phyloP scores from a whole-genome alignment of 2,329 filamentous ascomycete genomes.

The Herpotrichia juniperi region DNA sequence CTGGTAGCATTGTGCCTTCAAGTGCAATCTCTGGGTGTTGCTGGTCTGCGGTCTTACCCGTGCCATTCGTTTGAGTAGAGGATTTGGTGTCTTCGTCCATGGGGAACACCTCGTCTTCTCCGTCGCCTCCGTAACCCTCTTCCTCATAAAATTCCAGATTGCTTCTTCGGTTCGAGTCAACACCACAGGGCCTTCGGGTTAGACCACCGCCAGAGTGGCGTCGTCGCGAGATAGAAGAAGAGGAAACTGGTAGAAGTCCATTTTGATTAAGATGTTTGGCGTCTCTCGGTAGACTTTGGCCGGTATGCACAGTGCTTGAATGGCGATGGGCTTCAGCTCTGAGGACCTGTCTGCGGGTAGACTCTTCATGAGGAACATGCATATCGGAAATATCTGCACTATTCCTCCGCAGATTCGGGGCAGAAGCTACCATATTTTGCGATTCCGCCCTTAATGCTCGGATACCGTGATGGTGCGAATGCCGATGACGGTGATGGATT shows the following conservation, averaged over 20 bases:
- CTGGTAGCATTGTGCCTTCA: slow-evolving; percentile 39
- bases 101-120: slow-evolving; percentile 71
- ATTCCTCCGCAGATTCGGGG: slow-evolving; percentile 43
- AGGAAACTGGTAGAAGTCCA: slow-evolving; percentile 31
- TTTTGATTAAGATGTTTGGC: slow-evolving; percentile 16
- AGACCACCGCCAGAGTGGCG: slow-evolving; percentile 89
- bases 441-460: slow-evolving; percentile 37
- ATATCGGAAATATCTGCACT: slow-evolving; percentile 44
- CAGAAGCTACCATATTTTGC: slow-evolving; percentile 36
- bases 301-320: slow-evolving; percentile 14
- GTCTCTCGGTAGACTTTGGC: slow-evolving; percentile 15
- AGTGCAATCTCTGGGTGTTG: slow-evolving; percentile 7
- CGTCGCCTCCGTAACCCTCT: slow-evolving; percentile 82
- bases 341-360: slow-evolving; percentile 50
- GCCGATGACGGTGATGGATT: slow-evolving; percentile 78
- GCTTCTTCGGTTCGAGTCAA: slow-evolving; percentile 68
- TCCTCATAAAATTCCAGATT: slow-evolving; percentile 91
- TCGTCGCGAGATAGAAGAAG: slow-evolving; percentile 54
- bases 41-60: slow-evolving; percentile 1
- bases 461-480: slow-evolving; percentile 69
- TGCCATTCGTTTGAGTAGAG: slow-evolving; percentile 10
- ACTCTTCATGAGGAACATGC: slow-evolving; percentile 37
- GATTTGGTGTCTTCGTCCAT: slow-evolving; percentile 63
- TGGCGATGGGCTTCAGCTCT: slow-evolving; percentile 48
- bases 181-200: slow-evolving; percentile 72